Percentiles rank a stretch among this genome's conserved stretches.
phyloP scores from a whole-genome alignment of 129 eudicot genomes.

The Arctium lappa region DNA sequence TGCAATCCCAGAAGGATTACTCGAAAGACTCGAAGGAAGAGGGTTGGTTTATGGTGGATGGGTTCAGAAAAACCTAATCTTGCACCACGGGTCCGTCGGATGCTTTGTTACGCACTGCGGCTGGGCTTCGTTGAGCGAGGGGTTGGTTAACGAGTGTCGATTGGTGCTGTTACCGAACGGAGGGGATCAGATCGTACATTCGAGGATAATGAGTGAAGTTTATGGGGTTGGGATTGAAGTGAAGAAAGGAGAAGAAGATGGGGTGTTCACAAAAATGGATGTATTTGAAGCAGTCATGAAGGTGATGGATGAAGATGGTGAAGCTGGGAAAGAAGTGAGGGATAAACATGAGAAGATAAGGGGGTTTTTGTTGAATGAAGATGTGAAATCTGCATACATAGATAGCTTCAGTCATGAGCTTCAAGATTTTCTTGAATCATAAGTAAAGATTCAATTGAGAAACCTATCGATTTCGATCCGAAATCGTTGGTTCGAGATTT shows the following conservation, averaged over 20 bases:
- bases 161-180: constrained; percentile 24
- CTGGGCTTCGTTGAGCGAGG: constrained; percentile 24
- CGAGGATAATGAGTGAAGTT: constrained; percentile 20
- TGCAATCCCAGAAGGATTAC: constrained; percentile 26
- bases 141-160: constrained; percentile 7
- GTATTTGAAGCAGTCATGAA: constrained; percentile 17
- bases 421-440: constrained; percentile 3
- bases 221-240: constrained; percentile 29
- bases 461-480: too few relatives aligned
- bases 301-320: constrained; percentile 24
- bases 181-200: constrained; percentile 23
- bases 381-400: constrained; percentile 16
- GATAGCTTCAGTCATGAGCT: constrained; percentile 24
- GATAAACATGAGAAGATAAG: constrained; percentile 15
- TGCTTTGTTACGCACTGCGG: constrained; percentile 33
- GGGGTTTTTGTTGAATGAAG: constrained; percentile 9
- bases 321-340: constrained; percentile 13
- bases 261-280: constrained; percentile 18
- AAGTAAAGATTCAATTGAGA: not conserved
- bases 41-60: constrained; percentile 18
- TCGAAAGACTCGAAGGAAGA: constrained; percentile 22
- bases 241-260: constrained; percentile 26
- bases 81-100: constrained; percentile 24
- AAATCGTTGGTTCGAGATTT: too few relatives aligned
- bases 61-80: constrained; percentile 25